A percentile compares a stretch with the other conserved stretches of the same genome.
These are phyloP conservation scores for Scenedesmus sp. DNA, from an alignment of 163 green algal genomes.

Conservation along the genomic window DNA sequence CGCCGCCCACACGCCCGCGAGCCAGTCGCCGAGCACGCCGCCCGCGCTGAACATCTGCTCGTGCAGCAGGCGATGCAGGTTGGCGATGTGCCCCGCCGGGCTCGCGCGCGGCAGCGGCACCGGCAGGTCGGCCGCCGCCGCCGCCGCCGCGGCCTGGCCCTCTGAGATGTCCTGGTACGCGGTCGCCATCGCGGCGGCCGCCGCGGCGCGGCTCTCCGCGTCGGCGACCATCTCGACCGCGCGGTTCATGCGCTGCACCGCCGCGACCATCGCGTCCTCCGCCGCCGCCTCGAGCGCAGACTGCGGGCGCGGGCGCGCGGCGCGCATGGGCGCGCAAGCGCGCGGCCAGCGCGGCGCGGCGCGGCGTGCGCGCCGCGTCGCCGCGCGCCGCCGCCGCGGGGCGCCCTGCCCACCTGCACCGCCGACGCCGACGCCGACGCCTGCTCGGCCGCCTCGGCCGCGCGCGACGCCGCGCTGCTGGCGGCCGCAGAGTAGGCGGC, in stretches of 20 bases:
- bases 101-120: not conserved
- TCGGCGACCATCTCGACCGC: conserved; percentile 47
- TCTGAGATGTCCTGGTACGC: conserved; percentile 45
- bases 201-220: conserved; percentile 34
- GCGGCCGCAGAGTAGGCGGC: conserved; percentile 45
- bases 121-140: conserved; percentile 31
- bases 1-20: conserved; percentile 29
- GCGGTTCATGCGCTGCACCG: conserved; percentile 42
- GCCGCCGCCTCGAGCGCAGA: conserved; percentile 32
- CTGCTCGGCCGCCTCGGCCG: conserved; percentile 40
- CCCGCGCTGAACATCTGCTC: conserved; percentile 40
- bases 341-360: too few species aligned
- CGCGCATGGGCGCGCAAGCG: too few species aligned
- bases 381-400: too few species aligned
- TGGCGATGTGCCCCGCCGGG: conserved; percentile 8
- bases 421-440: conserved; percentile 28
- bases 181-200: conserved; percentile 43
- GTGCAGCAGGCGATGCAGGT: conserved; percentile 35
- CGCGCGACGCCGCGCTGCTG: conserved; percentile 27
- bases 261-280: conserved; percentile 41
- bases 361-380: too few species aligned
- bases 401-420: conserved; percentile 21
- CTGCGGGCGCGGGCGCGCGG: too few species aligned
- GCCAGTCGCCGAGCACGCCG: conserved; percentile 14
- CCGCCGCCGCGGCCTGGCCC: conserved; percentile 19